Percentiles rank a stretch among this genome's conserved stretches.
Evolutionary conservation across 225 moss, liverwort and hornwort genomes (phyloP).

Genomic region (Neckera pumila): DNA sequence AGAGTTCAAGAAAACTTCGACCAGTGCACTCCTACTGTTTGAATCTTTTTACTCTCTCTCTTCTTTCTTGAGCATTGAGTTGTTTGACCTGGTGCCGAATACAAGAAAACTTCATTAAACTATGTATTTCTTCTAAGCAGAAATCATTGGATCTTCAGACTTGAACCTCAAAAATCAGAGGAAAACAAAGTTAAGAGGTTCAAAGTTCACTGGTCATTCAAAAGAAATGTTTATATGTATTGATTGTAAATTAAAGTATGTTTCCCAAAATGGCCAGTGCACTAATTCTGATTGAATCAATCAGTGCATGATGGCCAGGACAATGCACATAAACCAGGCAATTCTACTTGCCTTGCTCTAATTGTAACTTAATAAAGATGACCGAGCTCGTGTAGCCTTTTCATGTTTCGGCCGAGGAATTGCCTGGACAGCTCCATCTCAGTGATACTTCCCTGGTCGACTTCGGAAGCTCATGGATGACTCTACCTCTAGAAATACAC

Average conservation of each 20-base stretch:
- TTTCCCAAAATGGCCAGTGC: neutral
- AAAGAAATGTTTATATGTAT: no score
- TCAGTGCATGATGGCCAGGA: neutral
- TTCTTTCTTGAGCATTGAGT: neutral
- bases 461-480: conserved; percentile 14
- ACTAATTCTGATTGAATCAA: neutral
- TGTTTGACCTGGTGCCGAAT: neutral
- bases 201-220: no score
- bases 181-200: neutral
- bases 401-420: neutral
- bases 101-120: neutral
- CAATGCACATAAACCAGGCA: neutral
- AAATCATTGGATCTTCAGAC: neutral
- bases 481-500: neutral
- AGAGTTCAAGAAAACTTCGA: neutral
- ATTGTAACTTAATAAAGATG: neutral
- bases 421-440: conserved; percentile 9
- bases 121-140: neutral
- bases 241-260: neutral
- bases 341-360: neutral
- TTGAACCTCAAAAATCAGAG: neutral
- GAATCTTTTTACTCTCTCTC: neutral
- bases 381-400: neutral
- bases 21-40: neutral
- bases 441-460: conserved; percentile 3